Conservation (phyloP, 441 rosid species). For the Populus hybrid region DNA sequence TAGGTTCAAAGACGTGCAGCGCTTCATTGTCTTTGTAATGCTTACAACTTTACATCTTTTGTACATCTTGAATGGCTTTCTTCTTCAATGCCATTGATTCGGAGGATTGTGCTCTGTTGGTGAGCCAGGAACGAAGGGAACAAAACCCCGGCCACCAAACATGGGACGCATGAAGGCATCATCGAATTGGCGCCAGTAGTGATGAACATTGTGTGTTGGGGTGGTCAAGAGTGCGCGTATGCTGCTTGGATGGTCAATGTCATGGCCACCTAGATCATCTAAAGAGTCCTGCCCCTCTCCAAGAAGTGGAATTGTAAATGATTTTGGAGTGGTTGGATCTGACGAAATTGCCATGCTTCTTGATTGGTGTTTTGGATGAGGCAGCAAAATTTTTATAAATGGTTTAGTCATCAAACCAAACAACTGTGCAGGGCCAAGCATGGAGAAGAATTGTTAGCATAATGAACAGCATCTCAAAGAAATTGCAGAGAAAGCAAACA, state of each 20-base stretch:
- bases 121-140: constrained; percentile 76
- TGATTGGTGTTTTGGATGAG: constrained; percentile 37
- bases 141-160: constrained; percentile 94
- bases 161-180: constrained; percentile 85
- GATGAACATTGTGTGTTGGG: constrained; percentile 80
- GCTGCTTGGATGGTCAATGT: constrained; percentile 46
- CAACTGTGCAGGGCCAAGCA: constrained; percentile 36
- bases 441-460: not conserved
- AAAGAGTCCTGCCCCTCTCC: constrained; percentile 64
- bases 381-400: constrained; percentile 62
- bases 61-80: constrained; percentile 17
- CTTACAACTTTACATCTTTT: constrained; percentile 19
- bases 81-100: constrained; percentile 25
- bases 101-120: constrained; percentile 58
- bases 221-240: constrained; percentile 67
- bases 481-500: not conserved
- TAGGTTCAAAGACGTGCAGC: not conserved
- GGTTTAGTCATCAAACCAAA: constrained; percentile 88
- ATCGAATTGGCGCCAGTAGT: constrained; percentile 90
- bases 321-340: constrained; percentile 49
- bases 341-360: constrained; percentile 31
- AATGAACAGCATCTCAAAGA: not conserved
- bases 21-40: not conserved
- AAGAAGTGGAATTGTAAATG: constrained; percentile 53
- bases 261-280: constrained; percentile 35